Percentiles rank a stretch among this genome's conserved stretches.
These are phyloP conservation scores for Alternaria triticina DNA, from an alignment of 2,329 filamentous ascomycete species.

Conservation along the genomic window DNA sequence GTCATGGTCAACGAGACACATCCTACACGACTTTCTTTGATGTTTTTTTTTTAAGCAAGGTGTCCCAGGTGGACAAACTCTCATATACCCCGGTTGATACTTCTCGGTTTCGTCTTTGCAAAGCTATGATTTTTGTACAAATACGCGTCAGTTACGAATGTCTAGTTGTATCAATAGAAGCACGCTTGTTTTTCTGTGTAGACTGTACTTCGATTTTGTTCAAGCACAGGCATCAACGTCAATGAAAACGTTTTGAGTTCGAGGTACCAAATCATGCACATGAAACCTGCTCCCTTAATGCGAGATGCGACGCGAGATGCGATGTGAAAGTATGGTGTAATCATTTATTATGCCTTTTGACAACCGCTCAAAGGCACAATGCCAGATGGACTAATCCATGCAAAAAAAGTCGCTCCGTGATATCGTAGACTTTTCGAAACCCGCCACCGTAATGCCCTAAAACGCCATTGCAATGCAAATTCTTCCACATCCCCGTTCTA, in stretches of 20 bases:
- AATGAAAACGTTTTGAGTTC: too few species aligned
- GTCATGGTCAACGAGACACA: background rate
- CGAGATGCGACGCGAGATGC: background rate
- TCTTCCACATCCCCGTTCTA: background rate
- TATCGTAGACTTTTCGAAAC: constrained; percentile 29
- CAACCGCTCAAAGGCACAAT: background rate
- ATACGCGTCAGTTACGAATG: background rate
- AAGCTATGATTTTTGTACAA: background rate
- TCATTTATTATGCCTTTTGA: background rate
- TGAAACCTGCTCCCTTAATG: background rate
- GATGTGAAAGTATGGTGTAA: background rate
- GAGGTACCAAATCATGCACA: background rate
- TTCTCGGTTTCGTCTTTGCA: background rate
- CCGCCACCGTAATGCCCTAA: constrained; percentile 17
- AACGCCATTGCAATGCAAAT: constrained; percentile 36
- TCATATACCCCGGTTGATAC: background rate
- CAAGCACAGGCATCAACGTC: background rate
- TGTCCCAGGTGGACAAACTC: background rate
- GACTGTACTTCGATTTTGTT: background rate
- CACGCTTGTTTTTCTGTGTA: background rate
- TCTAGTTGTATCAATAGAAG: background rate
- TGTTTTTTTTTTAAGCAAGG: background rate
- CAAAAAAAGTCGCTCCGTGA: constrained; percentile 17
- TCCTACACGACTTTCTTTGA: background rate
- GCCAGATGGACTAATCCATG: background rate